Conservation (phyloP, 331 rosid species). For the Spiraea crenata region DNA sequence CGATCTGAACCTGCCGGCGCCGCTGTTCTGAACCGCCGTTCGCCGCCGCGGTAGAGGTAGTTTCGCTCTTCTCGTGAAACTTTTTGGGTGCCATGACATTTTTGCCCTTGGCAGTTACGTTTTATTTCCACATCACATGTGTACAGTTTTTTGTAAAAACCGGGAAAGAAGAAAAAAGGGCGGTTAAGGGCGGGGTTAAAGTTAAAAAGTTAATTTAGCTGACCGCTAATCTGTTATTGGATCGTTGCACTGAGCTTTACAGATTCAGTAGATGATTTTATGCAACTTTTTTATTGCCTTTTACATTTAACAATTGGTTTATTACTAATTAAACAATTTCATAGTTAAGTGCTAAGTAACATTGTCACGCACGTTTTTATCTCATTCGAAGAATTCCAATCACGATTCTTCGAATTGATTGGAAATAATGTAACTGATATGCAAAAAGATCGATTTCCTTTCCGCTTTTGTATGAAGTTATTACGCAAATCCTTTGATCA, state of each 20-base stretch:
- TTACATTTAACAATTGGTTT: not conserved
- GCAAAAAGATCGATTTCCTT: not conserved
- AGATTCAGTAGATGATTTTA: not conserved
- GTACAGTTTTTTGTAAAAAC: conserved; percentile 11
- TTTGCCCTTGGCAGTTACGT: conserved; percentile 2
- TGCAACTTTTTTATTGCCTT: not conserved
- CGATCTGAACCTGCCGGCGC: conserved; percentile 70
- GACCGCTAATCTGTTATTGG: not conserved
- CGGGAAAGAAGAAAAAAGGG: not conserved
- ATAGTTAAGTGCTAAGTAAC: not conserved
- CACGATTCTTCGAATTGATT: not conserved
- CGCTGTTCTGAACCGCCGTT: conserved; percentile 36
- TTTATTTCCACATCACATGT: not conserved
- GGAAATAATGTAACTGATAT: not conserved
- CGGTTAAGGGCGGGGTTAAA: not conserved
- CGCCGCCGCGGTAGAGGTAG: not conserved
- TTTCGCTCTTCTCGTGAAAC: not conserved
- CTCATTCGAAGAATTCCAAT: no score
- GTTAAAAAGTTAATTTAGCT: not conserved
- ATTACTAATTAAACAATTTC: not conserved
- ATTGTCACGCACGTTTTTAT: no score
- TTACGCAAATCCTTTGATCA: not conserved
- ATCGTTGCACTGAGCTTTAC: not conserved
- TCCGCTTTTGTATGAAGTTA: not conserved
- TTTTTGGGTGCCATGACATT: not conserved